These are phyloP conservation scores for Anacardium occidentale DNA, from an alignment of 345 rosid species.

Conservation along the genomic window DNA sequence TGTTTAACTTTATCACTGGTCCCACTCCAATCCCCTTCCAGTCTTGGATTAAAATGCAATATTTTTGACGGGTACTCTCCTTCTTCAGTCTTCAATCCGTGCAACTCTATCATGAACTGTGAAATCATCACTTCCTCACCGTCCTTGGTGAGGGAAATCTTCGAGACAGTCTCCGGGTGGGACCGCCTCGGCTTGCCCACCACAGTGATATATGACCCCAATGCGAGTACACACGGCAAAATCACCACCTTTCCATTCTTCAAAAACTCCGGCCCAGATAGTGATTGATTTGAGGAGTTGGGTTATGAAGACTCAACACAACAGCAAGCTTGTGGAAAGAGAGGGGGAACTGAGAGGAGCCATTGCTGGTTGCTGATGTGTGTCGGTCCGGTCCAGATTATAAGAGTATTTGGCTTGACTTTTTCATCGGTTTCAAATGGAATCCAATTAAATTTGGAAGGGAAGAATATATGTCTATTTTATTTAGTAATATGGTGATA, in stretches of 20 bases:
- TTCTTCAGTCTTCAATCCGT: slow-evolving; percentile 78
- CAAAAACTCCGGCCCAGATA: slow-evolving; percentile 62
- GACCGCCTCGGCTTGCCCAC: slow-evolving; percentile 77
- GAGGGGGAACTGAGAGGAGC: too few species aligned
- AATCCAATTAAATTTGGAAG: background rate
- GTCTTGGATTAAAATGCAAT: slow-evolving; percentile 85
- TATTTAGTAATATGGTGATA: too few species aligned
- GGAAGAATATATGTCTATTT: too few species aligned
- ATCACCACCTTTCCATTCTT: slow-evolving; percentile 47
- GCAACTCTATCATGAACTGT: slow-evolving; percentile 85
- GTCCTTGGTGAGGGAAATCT: slow-evolving; percentile 47
- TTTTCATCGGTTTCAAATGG: background rate
- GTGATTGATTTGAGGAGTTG: slow-evolving; percentile 10
- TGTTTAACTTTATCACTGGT: slow-evolving; percentile 93
- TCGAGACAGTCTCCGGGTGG: slow-evolving; percentile 55
- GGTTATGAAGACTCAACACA: background rate
- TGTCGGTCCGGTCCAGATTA: background rate
- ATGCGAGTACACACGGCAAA: slow-evolving; percentile 80
- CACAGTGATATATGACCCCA: slow-evolving; percentile 81
- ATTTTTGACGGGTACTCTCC: slow-evolving; percentile 95
- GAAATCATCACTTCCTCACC: slow-evolving; percentile 62
- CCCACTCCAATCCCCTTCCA: slow-evolving; percentile 85
- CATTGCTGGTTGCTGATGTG: too few species aligned
- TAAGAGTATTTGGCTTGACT: background rate
- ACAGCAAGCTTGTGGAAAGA: background rate